phyloP scores from a whole-genome alignment of 2,329 filamentous ascomycete species.

The Aspergillus sp. region DNA sequence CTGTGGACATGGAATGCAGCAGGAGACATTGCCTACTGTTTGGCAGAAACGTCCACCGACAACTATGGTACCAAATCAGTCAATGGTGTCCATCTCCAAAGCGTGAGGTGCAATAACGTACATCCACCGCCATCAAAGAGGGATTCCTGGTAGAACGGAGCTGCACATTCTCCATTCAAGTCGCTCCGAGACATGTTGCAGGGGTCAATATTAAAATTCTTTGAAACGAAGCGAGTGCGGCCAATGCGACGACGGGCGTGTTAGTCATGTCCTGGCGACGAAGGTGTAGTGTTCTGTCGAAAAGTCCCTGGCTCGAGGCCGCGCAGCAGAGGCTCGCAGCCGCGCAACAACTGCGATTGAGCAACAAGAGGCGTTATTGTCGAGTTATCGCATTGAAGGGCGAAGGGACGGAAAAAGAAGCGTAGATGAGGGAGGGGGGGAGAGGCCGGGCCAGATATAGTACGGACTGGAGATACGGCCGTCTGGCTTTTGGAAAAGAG shows the following conservation, averaged over 20 bases:
- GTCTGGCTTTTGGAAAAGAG: constrained; percentile 2
- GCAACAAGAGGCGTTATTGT: neutral
- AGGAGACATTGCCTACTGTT: constrained; percentile 54
- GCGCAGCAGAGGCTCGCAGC: constrained; percentile 21
- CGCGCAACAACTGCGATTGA: constrained; percentile 16
- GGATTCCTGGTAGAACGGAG: constrained; percentile 67
- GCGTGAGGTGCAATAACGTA: constrained; percentile 44
- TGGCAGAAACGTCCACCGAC: constrained; percentile 63
- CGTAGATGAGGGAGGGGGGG: constrained; percentile 11
- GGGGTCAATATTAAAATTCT: neutral
- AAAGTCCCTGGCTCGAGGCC: constrained; percentile 15
- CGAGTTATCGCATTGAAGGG: constrained; percentile 8
- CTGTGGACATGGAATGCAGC: constrained; percentile 88
- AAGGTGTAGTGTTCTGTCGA: neutral
- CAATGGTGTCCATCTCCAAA: constrained; percentile 25
- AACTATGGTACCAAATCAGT: constrained; percentile 44
- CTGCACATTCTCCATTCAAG: constrained; percentile 56
- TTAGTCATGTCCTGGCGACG: constrained; percentile 16
- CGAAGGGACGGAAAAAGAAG: constrained; percentile 12
- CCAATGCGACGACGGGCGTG: constrained; percentile 2
- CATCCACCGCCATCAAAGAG: constrained; percentile 67
- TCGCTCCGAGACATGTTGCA: constrained; percentile 23
- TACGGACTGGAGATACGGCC: constrained; percentile 10
- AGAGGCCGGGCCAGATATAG: constrained; percentile 24
- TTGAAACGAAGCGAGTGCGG: constrained; percentile 11